Base-by-base conservation (phyloP, 352 stramenopile species). In the Pythium brassicae region DNA sequence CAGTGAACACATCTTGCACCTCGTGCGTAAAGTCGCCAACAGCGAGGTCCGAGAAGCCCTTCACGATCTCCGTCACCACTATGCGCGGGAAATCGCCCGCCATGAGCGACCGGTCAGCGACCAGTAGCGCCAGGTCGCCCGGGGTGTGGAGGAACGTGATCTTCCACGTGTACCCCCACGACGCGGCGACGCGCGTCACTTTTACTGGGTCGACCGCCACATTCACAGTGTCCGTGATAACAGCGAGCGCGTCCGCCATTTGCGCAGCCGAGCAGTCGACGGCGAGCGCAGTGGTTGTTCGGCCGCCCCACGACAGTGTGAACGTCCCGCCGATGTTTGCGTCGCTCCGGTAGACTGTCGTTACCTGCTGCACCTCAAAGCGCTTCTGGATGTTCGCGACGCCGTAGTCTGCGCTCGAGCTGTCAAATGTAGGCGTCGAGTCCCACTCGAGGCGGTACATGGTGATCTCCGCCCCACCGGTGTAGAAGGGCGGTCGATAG, bases 401-500 rank as follows among this genome's bases (percentile, higher is more conserved):
- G 0, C 80, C 86, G 52, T 97, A 98, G 50, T 90, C 74, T 8
- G 62, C 60, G 45, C 86, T 95, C 0, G 71, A 78, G 44, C 86
- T 88, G 43, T 92, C 76, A 55, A 98, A 98, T 3, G 63, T 74
- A 5, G 73, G 63, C 0, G 78, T 88, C 0, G 83, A 92, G 53
- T 97, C 92, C 70, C 92, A 96, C 68, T 98, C 91, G 15, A 98
- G 76, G 39, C 83, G 76, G 54, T 98, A 98, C 70, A 95, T 94
- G 3, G 85, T 96, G 43, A 98, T 82, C 11, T 67, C 58, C 0
- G 87, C 75, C 5, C 94, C 95, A 22, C 95, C 95, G 39, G 94
- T 78, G 68, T 96, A 96, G 14, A 78, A 64, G 1, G 92, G 89
- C 4, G 84, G 66, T 2, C 76, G 78, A 47, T 96, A 97, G 46